Conservation (phyloP, 1,139 yeast species). For the Saccharomyces hybrid region DNA sequence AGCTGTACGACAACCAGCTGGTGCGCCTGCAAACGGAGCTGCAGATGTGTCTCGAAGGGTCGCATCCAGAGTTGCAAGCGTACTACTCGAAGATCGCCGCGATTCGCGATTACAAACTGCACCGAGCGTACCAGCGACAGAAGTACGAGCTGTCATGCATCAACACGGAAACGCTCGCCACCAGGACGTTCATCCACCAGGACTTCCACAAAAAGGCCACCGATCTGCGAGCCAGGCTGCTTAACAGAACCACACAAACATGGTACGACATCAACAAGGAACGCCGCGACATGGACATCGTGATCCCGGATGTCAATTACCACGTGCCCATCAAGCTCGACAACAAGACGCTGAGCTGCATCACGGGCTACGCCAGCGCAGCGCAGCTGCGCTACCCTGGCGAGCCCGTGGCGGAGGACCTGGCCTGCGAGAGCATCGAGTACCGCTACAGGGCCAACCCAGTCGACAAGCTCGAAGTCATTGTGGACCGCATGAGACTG, state of each 20-base stretch:
- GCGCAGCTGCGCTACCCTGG: conserved; percentile 29
- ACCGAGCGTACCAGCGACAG: conserved; percentile 59
- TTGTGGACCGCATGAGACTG: conserved; percentile 34
- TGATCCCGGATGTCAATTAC: conserved; percentile 43
- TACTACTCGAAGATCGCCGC: conserved; percentile 66
- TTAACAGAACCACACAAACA: conserved; percentile 68
- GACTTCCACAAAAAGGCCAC: conserved; percentile 64
- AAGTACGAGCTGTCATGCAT: conserved; percentile 71
- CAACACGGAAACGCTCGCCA: conserved; percentile 72
- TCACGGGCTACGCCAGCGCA: conserved; percentile 34
- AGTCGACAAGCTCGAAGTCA: conserved; percentile 34
- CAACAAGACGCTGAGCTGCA: conserved; percentile 30
- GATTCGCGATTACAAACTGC: conserved; percentile 60
- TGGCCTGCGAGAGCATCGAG: conserved; percentile 29
- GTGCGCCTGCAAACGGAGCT: conserved; percentile 71
- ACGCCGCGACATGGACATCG: conserved; percentile 73
- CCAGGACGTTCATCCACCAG: conserved; percentile 77
- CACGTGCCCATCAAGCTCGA: conserved; percentile 32
- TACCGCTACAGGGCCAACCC: conserved; percentile 31
- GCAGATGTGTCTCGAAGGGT: conserved; percentile 78
- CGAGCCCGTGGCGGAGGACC: conserved; percentile 29
- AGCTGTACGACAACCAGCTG: conserved; percentile 66
- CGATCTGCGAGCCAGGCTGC: conserved; percentile 59
- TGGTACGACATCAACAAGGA: conserved; percentile 94
- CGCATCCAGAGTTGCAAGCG: conserved; percentile 74